A percentile compares a stretch with the other conserved stretches of the same genome.
These are phyloP conservation scores for Amylocarpus encephaloides DNA, from an alignment of 2,329 filamentous ascomycete genomes.

Conservation along the genomic window DNA sequence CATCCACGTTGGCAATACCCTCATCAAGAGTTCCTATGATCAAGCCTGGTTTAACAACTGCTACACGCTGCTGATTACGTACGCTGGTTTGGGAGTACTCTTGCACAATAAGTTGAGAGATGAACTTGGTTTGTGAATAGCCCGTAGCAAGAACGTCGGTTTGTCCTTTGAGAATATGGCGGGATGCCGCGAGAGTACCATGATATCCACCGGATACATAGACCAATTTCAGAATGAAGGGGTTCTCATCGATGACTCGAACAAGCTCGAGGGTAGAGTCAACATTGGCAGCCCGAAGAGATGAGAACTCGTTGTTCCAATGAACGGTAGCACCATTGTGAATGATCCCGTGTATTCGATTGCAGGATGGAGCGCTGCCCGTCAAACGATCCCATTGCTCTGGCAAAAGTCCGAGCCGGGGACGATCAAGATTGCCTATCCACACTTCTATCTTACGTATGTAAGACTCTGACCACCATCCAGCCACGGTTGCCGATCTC, in stretches of 20 bases:
- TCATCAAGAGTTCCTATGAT: constrained; percentile 21
- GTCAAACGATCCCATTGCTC: constrained; percentile 57
- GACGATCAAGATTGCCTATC: constrained; percentile 65
- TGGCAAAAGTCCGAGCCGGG: constrained; percentile 61
- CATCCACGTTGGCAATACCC: constrained; percentile 25
- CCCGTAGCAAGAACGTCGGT: not conserved
- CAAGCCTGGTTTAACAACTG: constrained; percentile 21
- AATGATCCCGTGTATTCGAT: constrained; percentile 57
- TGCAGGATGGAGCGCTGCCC: constrained; percentile 33
- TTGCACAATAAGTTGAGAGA: constrained; percentile 51
- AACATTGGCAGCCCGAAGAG: constrained; percentile 67
- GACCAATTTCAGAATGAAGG: constrained; percentile 15
- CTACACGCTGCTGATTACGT: constrained; percentile 3
- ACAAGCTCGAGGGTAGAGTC: constrained; percentile 39
- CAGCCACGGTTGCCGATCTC: not conserved
- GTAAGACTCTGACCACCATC: not conserved
- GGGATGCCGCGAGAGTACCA: too few relatives aligned
- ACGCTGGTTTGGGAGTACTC: not conserved
- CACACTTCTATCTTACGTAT: constrained; percentile 20
- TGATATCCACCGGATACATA: constrained; percentile 28
- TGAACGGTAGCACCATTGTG: constrained; percentile 78
- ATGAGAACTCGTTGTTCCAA: constrained; percentile 70
- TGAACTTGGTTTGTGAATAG: constrained; percentile 87
- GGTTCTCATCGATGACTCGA: not conserved
- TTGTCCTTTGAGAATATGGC: not conserved